Evolutionary conservation across 139 green algal species (phyloP).

Genomic region (Chlamydomonas incerta): DNA sequence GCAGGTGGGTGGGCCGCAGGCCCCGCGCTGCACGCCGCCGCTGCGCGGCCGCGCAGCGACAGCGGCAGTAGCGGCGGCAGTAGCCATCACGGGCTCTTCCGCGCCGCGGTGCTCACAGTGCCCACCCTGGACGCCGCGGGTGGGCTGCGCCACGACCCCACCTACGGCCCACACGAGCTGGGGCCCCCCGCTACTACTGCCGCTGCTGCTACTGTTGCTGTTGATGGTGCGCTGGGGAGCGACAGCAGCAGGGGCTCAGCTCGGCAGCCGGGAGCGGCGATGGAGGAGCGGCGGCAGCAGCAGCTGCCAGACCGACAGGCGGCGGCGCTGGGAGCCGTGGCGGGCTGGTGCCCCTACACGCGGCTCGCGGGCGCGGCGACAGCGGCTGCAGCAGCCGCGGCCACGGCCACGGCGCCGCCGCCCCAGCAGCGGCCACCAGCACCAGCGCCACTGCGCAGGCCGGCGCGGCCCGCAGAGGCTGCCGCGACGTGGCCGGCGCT

Average conservation of each 20-base stretch:
- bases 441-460: too few relatives aligned
- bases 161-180: conserved; percentile 32
- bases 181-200: neutral
- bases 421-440: too few relatives aligned
- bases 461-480: too few relatives aligned
- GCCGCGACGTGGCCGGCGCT: neutral
- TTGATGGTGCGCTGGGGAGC: too few relatives aligned
- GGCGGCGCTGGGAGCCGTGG: too few relatives aligned
- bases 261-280: too few relatives aligned
- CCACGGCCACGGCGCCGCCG: neutral
- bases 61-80: too few relatives aligned
- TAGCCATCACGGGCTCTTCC: conserved; percentile 9
- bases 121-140: neutral
- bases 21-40: conserved; percentile 7
- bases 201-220: too few relatives aligned
- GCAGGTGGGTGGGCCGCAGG: conserved; percentile 45
- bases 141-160: neutral
- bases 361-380: neutral
- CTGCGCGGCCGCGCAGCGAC: neutral
- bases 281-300: too few relatives aligned
- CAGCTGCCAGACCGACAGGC: too few relatives aligned
- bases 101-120: conserved; percentile 25
- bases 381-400: neutral
- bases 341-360: conserved; percentile 23
- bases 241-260: too few relatives aligned